Base-by-base conservation (phyloP, 2,329 filamentous ascomycete species). In the Huntiella bhutanensis region DNA sequence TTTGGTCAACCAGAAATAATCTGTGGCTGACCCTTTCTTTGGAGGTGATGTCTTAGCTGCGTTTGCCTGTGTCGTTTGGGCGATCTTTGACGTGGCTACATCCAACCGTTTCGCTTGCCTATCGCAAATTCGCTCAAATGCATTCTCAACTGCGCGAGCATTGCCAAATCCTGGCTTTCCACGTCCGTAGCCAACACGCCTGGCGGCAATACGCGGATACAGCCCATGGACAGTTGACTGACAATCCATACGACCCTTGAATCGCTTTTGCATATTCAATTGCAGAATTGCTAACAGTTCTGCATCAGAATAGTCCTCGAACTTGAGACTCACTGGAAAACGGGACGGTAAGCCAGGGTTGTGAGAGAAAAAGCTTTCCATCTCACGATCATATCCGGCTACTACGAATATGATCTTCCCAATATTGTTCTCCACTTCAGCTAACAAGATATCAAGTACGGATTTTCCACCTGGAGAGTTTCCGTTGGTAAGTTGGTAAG, bases 341-440 rank as follows among this genome's bases (percentile, higher is more conserved):
- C 82, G 73, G 52, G 79, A 82, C 1, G 71, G 65, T 2, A 87
- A 63, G 1, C 82, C 81, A 0, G 75, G 75, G 39, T 87, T 87
- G 50, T 86, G 80, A 0, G 71, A 66, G 41, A 83, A 85, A 56
- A 87, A 84, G 0, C 67, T 67, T 53, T 87, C 80, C 81, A 88
- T 87, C 51, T 82, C 67, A 52, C 75, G 77, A 42, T 66, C 66
- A 58, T 87, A 87, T 0, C 83, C 82, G 0, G 81, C 82, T 2
- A 88, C 62, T 1, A 87, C 66, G 45, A 87, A 81, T 0, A 78
- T 73, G 0, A 87, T 58, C 53, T 80, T 80, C 0, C 80, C 81
- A 0, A 67, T 70, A 1, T 75, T 64, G 44, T 84, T 82, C 53
- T 87, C 82, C 1, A 85, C 71, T 53, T 86, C 80, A 0, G 78